These are phyloP conservation scores for Xylariaceae sp. DNA, from an alignment of 2,329 filamentous ascomycete species.

Conservation along the genomic window DNA sequence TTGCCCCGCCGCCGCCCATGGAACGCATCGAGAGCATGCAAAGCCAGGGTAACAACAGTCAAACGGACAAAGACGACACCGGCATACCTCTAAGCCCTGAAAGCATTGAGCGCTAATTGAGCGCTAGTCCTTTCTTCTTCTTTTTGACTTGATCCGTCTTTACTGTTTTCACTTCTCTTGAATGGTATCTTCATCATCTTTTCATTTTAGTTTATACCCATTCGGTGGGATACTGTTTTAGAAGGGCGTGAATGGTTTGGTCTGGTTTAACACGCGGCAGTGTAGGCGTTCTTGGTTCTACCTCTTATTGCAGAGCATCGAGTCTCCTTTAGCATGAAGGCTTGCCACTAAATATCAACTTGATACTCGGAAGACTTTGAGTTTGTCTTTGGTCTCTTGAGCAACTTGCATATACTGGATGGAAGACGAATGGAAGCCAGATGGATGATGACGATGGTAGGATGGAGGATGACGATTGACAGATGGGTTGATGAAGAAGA, in stretches of 20 bases:
- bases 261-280: constrained; percentile 10
- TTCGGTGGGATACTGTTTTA: constrained; percentile 29
- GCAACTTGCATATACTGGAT: constrained; percentile 28
- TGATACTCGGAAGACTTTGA: constrained; percentile 4
- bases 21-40: constrained; percentile 64
- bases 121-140: too few relatives aligned
- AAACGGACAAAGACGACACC: constrained; percentile 71
- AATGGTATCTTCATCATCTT: constrained; percentile 18
- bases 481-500: constrained; percentile 15
- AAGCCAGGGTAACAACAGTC: constrained; percentile 63
- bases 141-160: neutral
- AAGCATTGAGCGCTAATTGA: constrained; percentile 66
- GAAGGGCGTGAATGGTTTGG: constrained; percentile 17
- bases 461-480: constrained; percentile 2
- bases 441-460: constrained; percentile 10
- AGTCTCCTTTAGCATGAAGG: constrained; percentile 7
- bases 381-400: constrained; percentile 12
- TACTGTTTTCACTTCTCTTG: neutral
- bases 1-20: constrained; percentile 54
- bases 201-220: constrained; percentile 28
- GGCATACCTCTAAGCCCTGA: constrained; percentile 83
- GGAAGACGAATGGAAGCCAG: constrained; percentile 3
- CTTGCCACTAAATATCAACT: too few relatives aligned
- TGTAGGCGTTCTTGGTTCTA: constrained; percentile 25
- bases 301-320: constrained; percentile 15